Evolutionary conservation across 2,329 filamentous ascomycete species (phyloP).

Genomic region (Xylariales sp.): DNA sequence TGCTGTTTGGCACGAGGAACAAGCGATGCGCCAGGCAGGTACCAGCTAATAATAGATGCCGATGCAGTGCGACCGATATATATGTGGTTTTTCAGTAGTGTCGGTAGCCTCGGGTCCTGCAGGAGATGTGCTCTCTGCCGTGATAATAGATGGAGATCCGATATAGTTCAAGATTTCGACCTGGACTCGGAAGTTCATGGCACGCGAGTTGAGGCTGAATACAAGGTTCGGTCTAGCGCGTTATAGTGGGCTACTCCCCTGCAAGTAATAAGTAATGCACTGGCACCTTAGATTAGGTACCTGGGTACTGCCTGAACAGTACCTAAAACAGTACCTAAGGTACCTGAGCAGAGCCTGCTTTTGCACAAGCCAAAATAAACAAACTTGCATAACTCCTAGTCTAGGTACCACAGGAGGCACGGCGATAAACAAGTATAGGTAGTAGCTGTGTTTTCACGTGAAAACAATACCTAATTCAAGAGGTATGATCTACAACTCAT

Average conservation of each 20-base stretch:
- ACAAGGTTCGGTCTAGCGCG: conserved; percentile 18
- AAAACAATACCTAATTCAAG: too few relatives aligned
- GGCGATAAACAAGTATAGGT: too few relatives aligned
- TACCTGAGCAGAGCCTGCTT: too few relatives aligned
- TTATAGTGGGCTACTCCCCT: conserved; percentile 30
- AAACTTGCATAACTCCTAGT: too few relatives aligned
- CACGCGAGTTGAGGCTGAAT: conserved; percentile 28
- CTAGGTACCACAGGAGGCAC: too few relatives aligned
- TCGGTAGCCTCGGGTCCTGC: conserved; percentile 7
- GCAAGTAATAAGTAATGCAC: conserved; percentile 16
- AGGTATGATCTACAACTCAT: too few relatives aligned
- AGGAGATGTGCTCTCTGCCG: conserved; percentile 18
- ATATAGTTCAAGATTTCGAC: conserved; percentile 12
- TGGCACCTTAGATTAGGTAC: conserved; percentile 6
- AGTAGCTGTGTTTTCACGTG: too few relatives aligned
- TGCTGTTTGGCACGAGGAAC: conserved; percentile 13
- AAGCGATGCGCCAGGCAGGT: conserved; percentile 34
- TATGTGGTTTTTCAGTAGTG: not conserved
- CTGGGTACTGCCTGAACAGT: not conserved
- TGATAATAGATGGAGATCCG: conserved; percentile 10
- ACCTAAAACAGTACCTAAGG: too few relatives aligned
- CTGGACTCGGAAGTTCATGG: conserved; percentile 8
- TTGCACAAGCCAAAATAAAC: too few relatives aligned
- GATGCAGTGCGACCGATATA: conserved; percentile 4
- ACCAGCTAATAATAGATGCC: conserved; percentile 12